Evolutionary conservation across 371 early-diverging fungal species (phyloP), one percentile per base, ranked within the genome.

Genomic region (Zopfochytrium polystomum): DNA sequence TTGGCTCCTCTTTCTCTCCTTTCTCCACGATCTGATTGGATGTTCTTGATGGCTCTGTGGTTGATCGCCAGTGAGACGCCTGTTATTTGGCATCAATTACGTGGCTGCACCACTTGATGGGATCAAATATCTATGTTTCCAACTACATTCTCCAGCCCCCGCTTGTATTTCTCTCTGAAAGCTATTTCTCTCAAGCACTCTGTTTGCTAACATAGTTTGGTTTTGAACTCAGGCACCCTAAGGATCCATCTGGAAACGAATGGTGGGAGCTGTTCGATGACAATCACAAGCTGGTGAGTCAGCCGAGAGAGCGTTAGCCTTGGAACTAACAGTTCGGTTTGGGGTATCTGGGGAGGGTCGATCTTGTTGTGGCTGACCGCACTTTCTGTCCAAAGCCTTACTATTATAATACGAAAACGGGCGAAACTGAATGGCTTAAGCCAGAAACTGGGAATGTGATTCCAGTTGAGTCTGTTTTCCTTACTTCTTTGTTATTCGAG

Each of bases 221-320:
- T 15, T 45, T 44, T 32, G 42, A 60, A 35, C 31, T 4, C 64
- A 85, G 87, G 26, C 71, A 76, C n/a, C 80, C 77, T 27, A 80
- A 63, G 53, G 73, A 79, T 58, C 88, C 87, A 20, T 52, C 53
- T 30, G 80, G 80, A 31, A 86, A 86, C 59, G 94, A 94, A 64
- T 96, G 94, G 93, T 95, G 95, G 95, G 93, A 94, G 75, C 80
- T 95, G 34, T 86, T 85, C 66, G 95, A 96, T 72, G 89, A 92
- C 32, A 77, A 82, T 42, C 83, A 89, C 56, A 83, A 87, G 44
- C 71, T 89, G 43, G 76, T 79, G 54, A 30, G 67, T n/a, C 27
- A 13, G 13, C 18, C 30, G 22, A 22, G 6, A 6, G 2, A 15
- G 43, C 2, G 44, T 42, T 34, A n/a, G 33, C 27, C 33, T n/a